Evolutionary conservation across 176 grass and related monocot species (phyloP).

Genomic region (Saccharum officinarum): DNA sequence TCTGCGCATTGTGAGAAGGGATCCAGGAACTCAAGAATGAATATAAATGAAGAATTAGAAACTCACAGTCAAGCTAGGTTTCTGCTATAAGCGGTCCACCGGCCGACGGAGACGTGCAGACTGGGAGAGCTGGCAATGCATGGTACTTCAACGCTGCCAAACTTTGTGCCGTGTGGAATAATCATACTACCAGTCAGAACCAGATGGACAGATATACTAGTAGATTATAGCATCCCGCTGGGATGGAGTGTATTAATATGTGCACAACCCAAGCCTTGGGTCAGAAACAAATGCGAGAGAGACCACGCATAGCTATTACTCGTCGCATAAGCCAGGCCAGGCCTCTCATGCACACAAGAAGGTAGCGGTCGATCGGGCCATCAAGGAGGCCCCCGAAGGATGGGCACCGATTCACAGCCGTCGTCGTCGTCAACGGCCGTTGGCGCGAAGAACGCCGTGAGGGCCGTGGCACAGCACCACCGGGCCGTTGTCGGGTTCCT

Average conservation of each 20-base stretch:
- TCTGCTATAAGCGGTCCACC: not conserved
- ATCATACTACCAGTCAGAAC: not conserved
- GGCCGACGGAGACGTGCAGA: not conserved
- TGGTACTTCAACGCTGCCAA: not conserved
- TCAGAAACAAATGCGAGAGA: not conserved
- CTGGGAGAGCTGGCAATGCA: not conserved
- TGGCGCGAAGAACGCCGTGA: conserved; percentile 3
- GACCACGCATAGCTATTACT: not conserved
- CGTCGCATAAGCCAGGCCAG: not conserved
- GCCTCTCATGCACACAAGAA: not conserved
- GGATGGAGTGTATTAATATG: not conserved
- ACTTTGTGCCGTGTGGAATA: conserved; percentile 15
- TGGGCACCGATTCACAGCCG: not conserved
- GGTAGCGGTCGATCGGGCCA: not conserved
- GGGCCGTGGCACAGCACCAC: conserved; percentile 32
- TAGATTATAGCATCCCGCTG: not conserved
- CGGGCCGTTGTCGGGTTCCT: conserved; percentile 31
- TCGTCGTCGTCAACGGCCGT: not conserved
- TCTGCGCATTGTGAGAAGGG: not conserved
- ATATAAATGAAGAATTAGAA: not conserved
- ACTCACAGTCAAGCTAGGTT: not conserved
- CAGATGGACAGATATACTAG: conserved; percentile 7
- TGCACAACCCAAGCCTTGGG: not conserved
- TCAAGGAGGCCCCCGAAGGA: not conserved
- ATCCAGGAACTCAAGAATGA: not conserved